A percentile compares a stretch with the other conserved stretches of the same genome.
Evolutionary conservation across 768 basidiomycete species (phyloP).

Genomic region (Tylopilus sp.): DNA sequence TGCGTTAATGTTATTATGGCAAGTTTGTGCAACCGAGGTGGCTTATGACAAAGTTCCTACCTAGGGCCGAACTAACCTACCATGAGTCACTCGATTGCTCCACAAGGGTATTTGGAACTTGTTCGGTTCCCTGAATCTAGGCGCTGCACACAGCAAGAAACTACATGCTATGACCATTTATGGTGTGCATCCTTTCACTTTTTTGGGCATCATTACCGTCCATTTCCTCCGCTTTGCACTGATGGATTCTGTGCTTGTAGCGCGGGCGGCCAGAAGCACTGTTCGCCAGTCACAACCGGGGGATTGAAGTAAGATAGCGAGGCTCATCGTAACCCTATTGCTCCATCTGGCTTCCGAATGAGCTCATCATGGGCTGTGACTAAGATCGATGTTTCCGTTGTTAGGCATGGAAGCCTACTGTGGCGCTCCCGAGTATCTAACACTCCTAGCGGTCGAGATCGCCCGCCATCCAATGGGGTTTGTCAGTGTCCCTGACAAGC

Average conservation of each 20-base stretch:
- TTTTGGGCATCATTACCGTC: background rate
- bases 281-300: background rate
- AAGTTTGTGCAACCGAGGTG: background rate
- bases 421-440: background rate
- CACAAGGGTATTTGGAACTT: too few relatives aligned
- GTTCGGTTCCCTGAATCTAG: too few relatives aligned
- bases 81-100: background rate
- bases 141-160: too few relatives aligned
- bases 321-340: background rate
- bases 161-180: too few relatives aligned
- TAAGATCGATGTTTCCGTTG: background rate
- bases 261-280: background rate
- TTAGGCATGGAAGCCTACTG: background rate
- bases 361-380: background rate
- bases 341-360: background rate
- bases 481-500: background rate
- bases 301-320: background rate
- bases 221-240: background rate
- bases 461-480: background rate
- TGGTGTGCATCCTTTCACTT: background rate
- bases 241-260: background rate
- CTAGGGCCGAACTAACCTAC: background rate
- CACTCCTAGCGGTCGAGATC: background rate
- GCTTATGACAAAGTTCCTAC: background rate
- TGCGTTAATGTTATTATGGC: background rate